These are phyloP conservation scores for Dactylellina sp. DNA, from an alignment of 2,329 filamentous ascomycete species.

Conservation along the genomic window DNA sequence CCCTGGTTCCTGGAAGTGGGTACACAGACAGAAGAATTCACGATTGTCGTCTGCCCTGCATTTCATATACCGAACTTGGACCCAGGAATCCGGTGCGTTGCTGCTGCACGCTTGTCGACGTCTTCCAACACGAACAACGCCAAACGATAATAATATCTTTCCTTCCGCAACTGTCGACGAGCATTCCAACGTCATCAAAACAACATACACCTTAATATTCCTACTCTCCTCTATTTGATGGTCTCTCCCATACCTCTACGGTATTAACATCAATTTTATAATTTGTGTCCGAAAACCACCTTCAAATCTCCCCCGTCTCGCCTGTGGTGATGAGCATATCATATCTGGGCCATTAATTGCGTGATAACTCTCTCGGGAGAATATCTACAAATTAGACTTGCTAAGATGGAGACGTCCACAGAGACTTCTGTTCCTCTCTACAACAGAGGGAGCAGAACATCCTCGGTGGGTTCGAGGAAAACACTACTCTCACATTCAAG, in stretches of 20 bases:
- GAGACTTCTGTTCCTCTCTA: constrained; percentile 40
- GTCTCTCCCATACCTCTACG: constrained; percentile 7
- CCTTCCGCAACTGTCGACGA: constrained; percentile 15
- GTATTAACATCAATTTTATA: constrained; percentile 21
- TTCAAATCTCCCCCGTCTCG: constrained; percentile 21
- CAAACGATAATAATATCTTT: constrained; percentile 11
- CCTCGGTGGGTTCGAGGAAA: constrained; percentile 54
- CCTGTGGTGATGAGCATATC: constrained; percentile 39
- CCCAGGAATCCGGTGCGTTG: constrained; percentile 39
- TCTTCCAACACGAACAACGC: constrained; percentile 53
- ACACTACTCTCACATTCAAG: constrained; percentile 51
- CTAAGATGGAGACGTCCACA: constrained; percentile 35
- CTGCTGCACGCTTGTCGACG: constrained; percentile 39
- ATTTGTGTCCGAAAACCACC: constrained; percentile 19
- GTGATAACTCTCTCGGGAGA: constrained; percentile 47
- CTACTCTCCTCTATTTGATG: constrained; percentile 29
- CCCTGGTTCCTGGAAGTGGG: constrained; percentile 23
- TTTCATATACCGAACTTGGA: constrained; percentile 32
- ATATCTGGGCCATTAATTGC: constrained; percentile 9
- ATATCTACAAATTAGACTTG: constrained; percentile 17
- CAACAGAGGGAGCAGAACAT: constrained; percentile 52
- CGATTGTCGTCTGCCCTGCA: constrained; percentile 20
- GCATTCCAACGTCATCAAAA: constrained; percentile 13
- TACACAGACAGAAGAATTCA: constrained; percentile 35
- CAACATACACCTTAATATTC: constrained; percentile 20